Conservation (phyloP, 352 stramenopile species). For the Thraustochytrium sp. region DNA sequence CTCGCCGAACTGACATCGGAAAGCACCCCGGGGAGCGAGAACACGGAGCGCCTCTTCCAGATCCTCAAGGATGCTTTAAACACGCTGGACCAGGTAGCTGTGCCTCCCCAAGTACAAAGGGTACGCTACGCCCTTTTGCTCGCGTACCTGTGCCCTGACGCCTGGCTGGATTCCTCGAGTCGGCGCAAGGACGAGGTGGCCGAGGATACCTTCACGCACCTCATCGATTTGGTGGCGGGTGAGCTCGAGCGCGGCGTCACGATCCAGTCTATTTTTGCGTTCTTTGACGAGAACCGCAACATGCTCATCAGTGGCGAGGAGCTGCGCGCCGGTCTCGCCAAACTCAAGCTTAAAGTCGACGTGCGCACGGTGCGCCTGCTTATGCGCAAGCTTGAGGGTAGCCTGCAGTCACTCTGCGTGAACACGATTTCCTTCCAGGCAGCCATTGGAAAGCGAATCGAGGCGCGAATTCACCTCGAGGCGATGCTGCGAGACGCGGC, state of each 20-base stretch:
- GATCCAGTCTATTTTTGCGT: neutral
- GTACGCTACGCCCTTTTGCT: neutral
- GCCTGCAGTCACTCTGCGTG: neutral
- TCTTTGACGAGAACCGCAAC: neutral
- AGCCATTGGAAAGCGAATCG: neutral
- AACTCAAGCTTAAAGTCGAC: neutral
- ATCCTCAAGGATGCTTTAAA: no score
- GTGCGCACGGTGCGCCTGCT: neutral
- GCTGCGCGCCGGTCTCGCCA: neutral
- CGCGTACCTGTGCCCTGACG: neutral
- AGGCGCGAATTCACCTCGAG: neutral
- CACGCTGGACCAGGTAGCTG: no score
- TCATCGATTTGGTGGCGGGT: neutral
- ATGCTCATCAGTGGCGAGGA: neutral
- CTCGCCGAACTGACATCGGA: neutral
- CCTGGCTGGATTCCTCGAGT: neutral
- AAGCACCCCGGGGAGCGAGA: no score
- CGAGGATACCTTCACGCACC: neutral
- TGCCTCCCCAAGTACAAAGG: no score
- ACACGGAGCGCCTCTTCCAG: no score
- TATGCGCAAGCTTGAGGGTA: neutral
- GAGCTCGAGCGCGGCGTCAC: neutral
- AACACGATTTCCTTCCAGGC: neutral
- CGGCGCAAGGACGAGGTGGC: neutral
- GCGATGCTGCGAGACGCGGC: no score